Evolutionary conservation across 1,284 basidiomycete genomes (phyloP).

Genomic region (Hymenochaete sp.): DNA sequence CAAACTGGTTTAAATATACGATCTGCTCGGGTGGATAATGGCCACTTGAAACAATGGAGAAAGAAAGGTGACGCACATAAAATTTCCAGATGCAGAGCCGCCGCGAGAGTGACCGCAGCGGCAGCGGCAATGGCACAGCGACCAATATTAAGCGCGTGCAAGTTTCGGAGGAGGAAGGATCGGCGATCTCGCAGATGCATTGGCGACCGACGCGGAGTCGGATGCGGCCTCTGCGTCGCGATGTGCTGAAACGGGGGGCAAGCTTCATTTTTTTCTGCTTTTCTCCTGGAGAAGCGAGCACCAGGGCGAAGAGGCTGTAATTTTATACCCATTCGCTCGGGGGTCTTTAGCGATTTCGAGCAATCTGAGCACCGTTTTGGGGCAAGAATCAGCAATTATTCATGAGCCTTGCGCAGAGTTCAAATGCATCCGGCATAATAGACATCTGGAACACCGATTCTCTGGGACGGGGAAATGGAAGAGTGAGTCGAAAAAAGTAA

Average conservation of each 20-base stretch:
- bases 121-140: conserved; percentile 10
- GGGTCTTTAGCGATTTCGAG: conserved; percentile 6
- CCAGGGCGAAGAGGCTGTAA: conserved; percentile 17
- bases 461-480: conserved; percentile 15
- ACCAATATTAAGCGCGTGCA: conserved; percentile 17
- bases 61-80: conserved; percentile 16
- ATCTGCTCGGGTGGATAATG: conserved; percentile 6
- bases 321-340: conserved; percentile 15
- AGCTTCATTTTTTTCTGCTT: conserved; percentile 16
- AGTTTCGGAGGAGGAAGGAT: conserved; percentile 12
- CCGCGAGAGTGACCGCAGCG: conserved; percentile 11
- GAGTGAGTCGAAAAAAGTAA: too few relatives aligned
- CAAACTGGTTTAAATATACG: conserved; percentile 14
- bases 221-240: conserved; percentile 12
- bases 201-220: conserved; percentile 16
- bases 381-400: conserved; percentile 5
- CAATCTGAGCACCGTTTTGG: conserved; percentile 8
- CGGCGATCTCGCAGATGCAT: conserved; percentile 15
- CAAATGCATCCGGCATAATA: conserved; percentile 4
- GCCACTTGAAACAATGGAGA: conserved; percentile 12
- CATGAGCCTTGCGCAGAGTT: conserved; percentile 11
- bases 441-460: conserved; percentile 10
- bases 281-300: conserved; percentile 15
- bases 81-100: conserved; percentile 5
- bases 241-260: conserved; percentile 18